Evolutionary conservation across 2,329 filamentous ascomycete genomes (phyloP).

Genomic region (Xylaria sp.): DNA sequence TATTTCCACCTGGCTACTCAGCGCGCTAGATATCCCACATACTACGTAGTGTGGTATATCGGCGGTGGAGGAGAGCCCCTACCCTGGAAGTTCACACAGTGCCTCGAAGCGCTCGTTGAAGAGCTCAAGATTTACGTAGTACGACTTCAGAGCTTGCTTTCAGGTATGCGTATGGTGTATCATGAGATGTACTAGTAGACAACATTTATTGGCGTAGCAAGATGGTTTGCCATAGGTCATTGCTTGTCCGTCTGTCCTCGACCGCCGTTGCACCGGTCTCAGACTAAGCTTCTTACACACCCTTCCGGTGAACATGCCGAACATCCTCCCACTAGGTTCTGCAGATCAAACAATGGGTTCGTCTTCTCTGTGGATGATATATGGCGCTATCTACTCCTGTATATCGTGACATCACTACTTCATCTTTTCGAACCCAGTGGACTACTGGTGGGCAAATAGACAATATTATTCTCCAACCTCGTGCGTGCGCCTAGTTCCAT

Average conservation of each 20-base stretch:
- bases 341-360: slow-evolving; percentile 32
- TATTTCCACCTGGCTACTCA: slow-evolving; percentile 14
- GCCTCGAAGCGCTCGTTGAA: not conserved
- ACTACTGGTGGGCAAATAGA: not conserved
- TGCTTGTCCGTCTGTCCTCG: slow-evolving; percentile 4
- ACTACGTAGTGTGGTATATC: not conserved
- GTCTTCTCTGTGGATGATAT: not conserved
- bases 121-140: not conserved
- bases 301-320: slow-evolving; percentile 4
- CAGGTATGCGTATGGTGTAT: not conserved
- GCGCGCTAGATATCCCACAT: not conserved
- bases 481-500: not conserved
- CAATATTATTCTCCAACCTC: not conserved
- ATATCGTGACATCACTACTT: too few species aligned
- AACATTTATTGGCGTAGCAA: not conserved
- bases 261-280: slow-evolving; percentile 18
- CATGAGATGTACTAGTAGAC: not conserved
- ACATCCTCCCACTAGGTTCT: slow-evolving; percentile 9
- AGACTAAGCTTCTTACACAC: slow-evolving; percentile 26
- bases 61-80: slow-evolving; percentile 1
- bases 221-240: not conserved
- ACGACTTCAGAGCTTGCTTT: not conserved
- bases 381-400: not conserved
- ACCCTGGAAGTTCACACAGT: slow-evolving; percentile 34
- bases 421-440: not conserved